Evolutionary conservation across 768 basidiomycete genomes (phyloP).

Genomic region (Pulveroboletus sp.): DNA sequence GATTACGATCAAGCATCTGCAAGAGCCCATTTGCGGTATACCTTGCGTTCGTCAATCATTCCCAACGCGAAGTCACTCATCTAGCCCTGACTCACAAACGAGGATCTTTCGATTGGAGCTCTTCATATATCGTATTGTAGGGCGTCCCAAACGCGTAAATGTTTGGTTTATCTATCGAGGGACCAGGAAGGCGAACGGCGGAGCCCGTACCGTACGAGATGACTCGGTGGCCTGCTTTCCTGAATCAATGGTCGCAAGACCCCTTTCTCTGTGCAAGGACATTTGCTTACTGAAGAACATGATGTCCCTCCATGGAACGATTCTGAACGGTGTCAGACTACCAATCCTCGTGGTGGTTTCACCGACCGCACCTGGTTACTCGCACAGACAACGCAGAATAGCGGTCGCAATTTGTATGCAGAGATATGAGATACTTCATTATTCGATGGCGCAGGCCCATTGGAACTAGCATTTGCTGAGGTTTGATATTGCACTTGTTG

Average conservation of each 20-base stretch:
- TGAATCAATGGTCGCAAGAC: conserved; percentile 31
- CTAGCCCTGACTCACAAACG: conserved; percentile 56
- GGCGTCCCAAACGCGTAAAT: conserved; percentile 96
- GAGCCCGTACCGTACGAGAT: conserved; percentile 96
- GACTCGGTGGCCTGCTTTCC: conserved; percentile 88
- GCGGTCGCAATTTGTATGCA: conserved; percentile 60
- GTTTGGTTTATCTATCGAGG: conserved; percentile 96
- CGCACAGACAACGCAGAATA: conserved; percentile 99
- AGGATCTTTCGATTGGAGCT: conserved; percentile 77
- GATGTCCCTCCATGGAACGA: conserved; percentile 97
- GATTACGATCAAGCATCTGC: conserved; percentile 94
- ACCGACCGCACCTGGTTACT: conserved; percentile 79
- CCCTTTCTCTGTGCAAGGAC: not conserved
- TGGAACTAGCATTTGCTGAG: conserved; percentile 6
- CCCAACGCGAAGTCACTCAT: conserved; percentile 1
- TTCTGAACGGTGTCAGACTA: conserved; percentile 50
- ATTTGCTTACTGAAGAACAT: conserved; percentile 72
- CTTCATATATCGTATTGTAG: conserved; percentile 92
- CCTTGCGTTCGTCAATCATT: conserved; percentile 41
- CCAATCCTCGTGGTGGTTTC: not conserved
- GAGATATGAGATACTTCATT: conserved; percentile 12
- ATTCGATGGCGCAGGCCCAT: not conserved
- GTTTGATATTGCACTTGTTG: conserved; percentile 19
- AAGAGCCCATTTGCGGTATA: conserved; percentile 92
- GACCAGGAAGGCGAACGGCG: conserved; percentile 91